Evolutionary conservation across 2,329 filamentous ascomycete genomes (phyloP).

Genomic region (Cercospora beticola): DNA sequence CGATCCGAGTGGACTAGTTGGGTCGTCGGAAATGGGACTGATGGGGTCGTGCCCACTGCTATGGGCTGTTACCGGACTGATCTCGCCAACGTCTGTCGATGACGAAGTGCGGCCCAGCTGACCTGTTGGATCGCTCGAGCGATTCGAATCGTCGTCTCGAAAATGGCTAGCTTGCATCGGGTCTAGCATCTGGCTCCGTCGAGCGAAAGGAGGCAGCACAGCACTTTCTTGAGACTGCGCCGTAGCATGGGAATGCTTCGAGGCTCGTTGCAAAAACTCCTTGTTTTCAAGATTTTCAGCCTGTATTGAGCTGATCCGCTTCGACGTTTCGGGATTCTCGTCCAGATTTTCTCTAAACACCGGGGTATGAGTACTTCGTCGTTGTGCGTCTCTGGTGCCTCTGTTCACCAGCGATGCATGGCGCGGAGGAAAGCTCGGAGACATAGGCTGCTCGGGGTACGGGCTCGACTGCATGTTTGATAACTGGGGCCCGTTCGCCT

Average conservation of each 20-base stretch:
- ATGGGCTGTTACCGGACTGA: conserved; percentile 30
- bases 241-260: conserved; percentile 35
- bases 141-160: conserved; percentile 30
- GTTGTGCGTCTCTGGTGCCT: conserved; percentile 9
- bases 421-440: conserved; percentile 22
- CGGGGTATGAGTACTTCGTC: conserved; percentile 52
- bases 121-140: conserved; percentile 31
- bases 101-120: conserved; percentile 20
- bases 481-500: conserved; percentile 16
- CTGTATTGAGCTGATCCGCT: conserved; percentile 45
- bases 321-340: conserved; percentile 47
- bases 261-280: conserved; percentile 49
- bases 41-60: conserved; percentile 16
- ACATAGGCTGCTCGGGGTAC: conserved; percentile 8
- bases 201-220: conserved; percentile 38
- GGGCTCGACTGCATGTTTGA: conserved; percentile 4
- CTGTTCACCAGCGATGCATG: conserved; percentile 24
- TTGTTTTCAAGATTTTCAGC: conserved; percentile 51
- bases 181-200: conserved; percentile 37
- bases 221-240: conserved; percentile 33
- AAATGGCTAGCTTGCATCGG: conserved; percentile 31
- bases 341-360: conserved; percentile 63
- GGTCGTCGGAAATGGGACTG: conserved; percentile 23
- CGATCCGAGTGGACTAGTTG: conserved; percentile 16
- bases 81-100: conserved; percentile 21